Conservation (phyloP, 73 alveolate genomes). For the Paramecium sonneborni region DNA sequence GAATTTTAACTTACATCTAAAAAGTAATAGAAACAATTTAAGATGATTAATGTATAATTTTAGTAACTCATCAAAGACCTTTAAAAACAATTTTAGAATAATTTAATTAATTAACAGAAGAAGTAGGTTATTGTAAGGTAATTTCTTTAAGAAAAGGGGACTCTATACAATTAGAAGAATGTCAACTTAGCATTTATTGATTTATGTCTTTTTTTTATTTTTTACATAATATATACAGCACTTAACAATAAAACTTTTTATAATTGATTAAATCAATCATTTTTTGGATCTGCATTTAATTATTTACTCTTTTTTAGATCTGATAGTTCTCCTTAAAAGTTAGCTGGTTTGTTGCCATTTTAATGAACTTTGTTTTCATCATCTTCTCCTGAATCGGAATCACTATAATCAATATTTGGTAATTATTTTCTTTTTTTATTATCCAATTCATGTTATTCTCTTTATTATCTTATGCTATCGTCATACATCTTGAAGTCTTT, state of each 20-base stretch:
- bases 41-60: background rate
- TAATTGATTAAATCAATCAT: background rate
- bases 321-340: background rate
- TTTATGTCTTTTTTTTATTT: background rate
- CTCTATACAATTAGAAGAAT: background rate
- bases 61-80: constrained; percentile 49
- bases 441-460: background rate
- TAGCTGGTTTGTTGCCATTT: background rate
- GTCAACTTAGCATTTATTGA: background rate
- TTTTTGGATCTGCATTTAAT: background rate
- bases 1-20: background rate
- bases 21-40: background rate
- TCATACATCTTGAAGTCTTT: constrained; percentile 15
- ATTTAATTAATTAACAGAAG: background rate
- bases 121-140: constrained; percentile 19
- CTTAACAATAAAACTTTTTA: background rate
- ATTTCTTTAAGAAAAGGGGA: background rate
- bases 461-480: constrained; percentile 3
- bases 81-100: constrained; percentile 22
- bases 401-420: background rate
- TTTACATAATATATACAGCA: background rate
- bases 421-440: background rate
- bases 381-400: background rate
- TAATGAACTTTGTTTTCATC: background rate
- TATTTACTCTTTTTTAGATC: background rate